Conservation (phyloP, 805 yeast species). For the Teunomyces atbi region DNA sequence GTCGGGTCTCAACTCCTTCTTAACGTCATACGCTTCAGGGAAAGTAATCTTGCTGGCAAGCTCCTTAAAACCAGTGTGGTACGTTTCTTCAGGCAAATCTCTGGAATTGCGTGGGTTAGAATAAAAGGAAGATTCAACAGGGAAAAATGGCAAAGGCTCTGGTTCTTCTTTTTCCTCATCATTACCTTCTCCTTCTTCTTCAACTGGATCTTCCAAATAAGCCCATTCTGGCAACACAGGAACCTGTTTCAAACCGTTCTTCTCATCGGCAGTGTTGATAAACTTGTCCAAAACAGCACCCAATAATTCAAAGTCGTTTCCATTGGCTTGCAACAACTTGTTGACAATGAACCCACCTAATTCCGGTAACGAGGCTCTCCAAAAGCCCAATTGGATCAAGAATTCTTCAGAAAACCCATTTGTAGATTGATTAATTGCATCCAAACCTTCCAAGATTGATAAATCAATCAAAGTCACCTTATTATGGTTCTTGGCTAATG, state of each 20-base stretch:
- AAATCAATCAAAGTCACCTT: slow-evolving; percentile 60
- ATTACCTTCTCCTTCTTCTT: slow-evolving; percentile 24
- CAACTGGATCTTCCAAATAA: slow-evolving; percentile 33
- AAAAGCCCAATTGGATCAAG: slow-evolving; percentile 76
- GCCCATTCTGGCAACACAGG: slow-evolving; percentile 32
- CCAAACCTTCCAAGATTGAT: slow-evolving; percentile 61
- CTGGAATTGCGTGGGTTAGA: slow-evolving; percentile 54
- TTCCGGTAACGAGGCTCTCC: slow-evolving; percentile 66
- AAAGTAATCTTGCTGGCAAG: slow-evolving; percentile 72
- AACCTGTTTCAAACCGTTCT: slow-evolving; percentile 38
- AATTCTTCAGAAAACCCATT: slow-evolving; percentile 73
- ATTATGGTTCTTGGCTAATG: slow-evolving; percentile 51
- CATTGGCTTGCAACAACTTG: slow-evolving; percentile 76
- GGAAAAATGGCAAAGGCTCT: slow-evolving; percentile 46
- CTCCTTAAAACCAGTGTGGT: slow-evolving; percentile 39
- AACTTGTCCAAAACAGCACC: slow-evolving; percentile 68
- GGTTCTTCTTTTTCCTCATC: slow-evolving; percentile 18
- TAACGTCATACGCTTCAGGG: slow-evolving; percentile 69
- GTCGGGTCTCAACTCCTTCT: slow-evolving; percentile 78
- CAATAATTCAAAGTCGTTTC: slow-evolving; percentile 76
- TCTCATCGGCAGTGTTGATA: slow-evolving; percentile 56
- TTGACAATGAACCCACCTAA: slow-evolving; percentile 67
- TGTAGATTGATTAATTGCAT: slow-evolving; percentile 49
- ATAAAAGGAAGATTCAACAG: slow-evolving; percentile 61
- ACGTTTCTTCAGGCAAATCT: slow-evolving; percentile 38